These are phyloP conservation scores for Cercis canadensis DNA, from an alignment of 306 rosid species.

Conservation along the genomic window DNA sequence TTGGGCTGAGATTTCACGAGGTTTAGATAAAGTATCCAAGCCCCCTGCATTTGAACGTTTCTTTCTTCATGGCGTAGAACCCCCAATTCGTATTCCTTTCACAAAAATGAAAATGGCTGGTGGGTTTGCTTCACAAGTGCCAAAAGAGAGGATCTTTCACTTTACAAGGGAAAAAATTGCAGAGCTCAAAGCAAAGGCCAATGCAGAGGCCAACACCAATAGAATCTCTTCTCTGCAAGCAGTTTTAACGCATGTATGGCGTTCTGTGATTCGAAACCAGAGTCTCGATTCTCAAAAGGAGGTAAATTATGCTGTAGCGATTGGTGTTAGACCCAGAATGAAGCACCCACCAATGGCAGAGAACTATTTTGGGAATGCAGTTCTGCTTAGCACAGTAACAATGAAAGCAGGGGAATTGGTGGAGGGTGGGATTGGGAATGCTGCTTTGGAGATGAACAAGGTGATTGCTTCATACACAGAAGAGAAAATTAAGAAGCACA, in stretches of 20 bases:
- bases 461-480: no score
- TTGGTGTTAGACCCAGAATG: no score
- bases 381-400: background rate
- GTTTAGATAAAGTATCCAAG: background rate
- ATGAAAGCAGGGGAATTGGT: slow-evolving; percentile 44
- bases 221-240: slow-evolving; percentile 45
- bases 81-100: slow-evolving; percentile 1
- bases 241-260: slow-evolving; percentile 39
- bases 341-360: no score
- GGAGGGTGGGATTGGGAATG: no score
- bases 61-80: slow-evolving; percentile 1
- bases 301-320: background rate
- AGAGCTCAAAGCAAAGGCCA: slow-evolving; percentile 35
- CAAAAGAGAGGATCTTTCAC: slow-evolving; percentile 10
- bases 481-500: no score
- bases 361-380: slow-evolving; percentile 44
- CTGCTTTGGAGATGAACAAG: no score
- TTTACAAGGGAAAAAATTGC: slow-evolving; percentile 23
- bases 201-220: no score
- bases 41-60: background rate
- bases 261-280: slow-evolving; percentile 7
- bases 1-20: slow-evolving; percentile 36
- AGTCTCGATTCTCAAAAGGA: background rate
- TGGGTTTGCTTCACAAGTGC: no score
- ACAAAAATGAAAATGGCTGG: background rate